Evolutionary conservation across 768 basidiomycete species (phyloP), one percentile per base, ranked within the genome.

Genomic region (Filobasidium wieringae): DNA sequence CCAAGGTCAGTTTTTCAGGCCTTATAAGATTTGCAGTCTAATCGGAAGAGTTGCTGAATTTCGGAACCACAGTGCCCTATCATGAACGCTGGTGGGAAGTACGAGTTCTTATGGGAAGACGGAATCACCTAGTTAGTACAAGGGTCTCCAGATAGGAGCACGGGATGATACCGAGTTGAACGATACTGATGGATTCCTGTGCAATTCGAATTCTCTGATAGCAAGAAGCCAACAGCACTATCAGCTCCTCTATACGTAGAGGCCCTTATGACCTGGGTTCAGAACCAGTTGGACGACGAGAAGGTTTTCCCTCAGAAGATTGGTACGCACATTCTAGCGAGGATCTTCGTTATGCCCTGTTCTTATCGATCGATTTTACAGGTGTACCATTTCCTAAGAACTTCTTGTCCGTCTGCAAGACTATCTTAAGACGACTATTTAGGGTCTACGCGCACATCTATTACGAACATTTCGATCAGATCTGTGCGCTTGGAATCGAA

Each of bases 391-490:
- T 97, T 74, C 87, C 91, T 1, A 82, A 80, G 69, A 88, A 82
- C 69, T 97, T 95, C 76, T 82, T 84, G 29, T 85, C 88, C 17
- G 92, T 88, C 0, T 86, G 95, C 60, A 85, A 89, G 69, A 89
- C 88, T 9, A 90, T 99, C 59, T 81, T 89, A 57, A 81, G 95
- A 43, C 82, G 95, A 27, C 74, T 99, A 55, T 99, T 99, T 80
- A 82, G 95, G 17, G 87, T 99, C 39, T 99, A 99, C 72, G 95
- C 91, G 19, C 95, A 99, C 72, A 84, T 97, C 69, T 99, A 99
- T 78, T 93, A 91, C 78, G 93, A 90, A 65, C 95, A 99, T 75
- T 97, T 99, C 73, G 95, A 97, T 67, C 93, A 97, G 67, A 88
- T 97, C 59, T 97, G 93, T 72, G 95, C 95, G 14, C 77, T 99